Evolutionary conservation across 805 yeast species (phyloP), one percentile per base, ranked within the genome.

Genomic region (Zygoascus flipseniorum): DNA sequence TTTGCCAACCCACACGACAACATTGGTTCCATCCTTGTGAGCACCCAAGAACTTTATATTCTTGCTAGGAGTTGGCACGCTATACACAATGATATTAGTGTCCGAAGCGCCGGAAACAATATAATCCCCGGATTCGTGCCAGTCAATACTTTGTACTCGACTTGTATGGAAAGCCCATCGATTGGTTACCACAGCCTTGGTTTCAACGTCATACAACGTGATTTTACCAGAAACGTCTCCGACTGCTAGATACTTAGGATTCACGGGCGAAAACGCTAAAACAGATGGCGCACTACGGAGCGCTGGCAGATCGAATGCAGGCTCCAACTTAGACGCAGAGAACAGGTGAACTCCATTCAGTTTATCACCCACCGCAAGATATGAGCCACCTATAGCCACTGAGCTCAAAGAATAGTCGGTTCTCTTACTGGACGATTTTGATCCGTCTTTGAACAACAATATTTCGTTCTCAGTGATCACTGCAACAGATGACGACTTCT

Each of bases 131-230:
- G 85, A 89, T 9, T 72, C 72, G 46, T 83, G 78, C 99, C 98
- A 93, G 23, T 81, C 69, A 48, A 93, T 86, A 31, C 83, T 78
- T 54, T 80, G 81, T 57, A 93, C 85, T 52, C 79, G 82, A 53
- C 96, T 84, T 1, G 90, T 86, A 67, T 93, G 97, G 81, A 88
- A 92, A 0, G 95, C 84, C 99, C 99, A 93, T 65, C 97, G 80
- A 0, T 95, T 81, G 1, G 98, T 89, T 18, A 68, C 62, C 8
- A 87, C 71, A 2, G 76, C 60, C 50, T 73, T 78, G 42, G 81
- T 82, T 1, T 66, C 67, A 6, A 81, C 66, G 58, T 80, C 76
- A 69, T 80, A 89, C 39, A 90, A 74, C n/a, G 83, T 70, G 58
- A 89, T 88, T 67, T 92, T 93, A 35, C 99, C 99, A 51, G 85